Evolutionary conservation across 2,329 filamentous ascomycete genomes (phyloP), one percentile per base, ranked within the genome.

Genomic region (Paecilomyces formosus): DNA sequence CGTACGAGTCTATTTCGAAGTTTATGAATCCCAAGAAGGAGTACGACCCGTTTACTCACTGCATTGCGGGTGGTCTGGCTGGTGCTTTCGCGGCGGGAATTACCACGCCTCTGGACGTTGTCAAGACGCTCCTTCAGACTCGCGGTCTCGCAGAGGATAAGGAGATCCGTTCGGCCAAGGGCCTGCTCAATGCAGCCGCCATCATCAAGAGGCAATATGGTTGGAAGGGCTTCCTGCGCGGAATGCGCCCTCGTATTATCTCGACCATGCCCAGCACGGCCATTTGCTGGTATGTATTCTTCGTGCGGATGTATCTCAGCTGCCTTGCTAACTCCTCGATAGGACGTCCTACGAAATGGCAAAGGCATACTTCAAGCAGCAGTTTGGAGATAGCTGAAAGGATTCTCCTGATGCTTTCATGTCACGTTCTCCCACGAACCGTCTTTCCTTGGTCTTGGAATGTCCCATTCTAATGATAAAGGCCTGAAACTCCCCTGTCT

Each of bases 191-290:
- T 52, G 92, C 92, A 7, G 93, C 91, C 62, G 82, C 82, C 62
- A 86, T 97, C 60, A 86, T 97, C 63, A 89, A 92, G 73, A 84
- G 85, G 67, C 86, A 92, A 70, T 93, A 96, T 71, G 94, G 94
- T 35, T 82, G 89, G 68, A 81, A 80, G 58, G 94, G 94, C 3
- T 99, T 97, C 77, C 92, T 97, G 78, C 92, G 95, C 72, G 94
- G 94, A 51, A 85, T 97, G 71, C 87, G 89, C 67, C 94, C 94
- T 53, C 84, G 94, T 69, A 88, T 99, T 54, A 87, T 99, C 62
- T 97, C 92, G 11, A 96, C 94, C 1, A 97, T 97, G 89, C 94
- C 94, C 21, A 97, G 92, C 78, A 99, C 94, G 33, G 94, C 94
- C n/a, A 99, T 99, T 70, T 99, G 94, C 82, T 99, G 94, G 94